These are phyloP conservation scores for Perkinsus olseni DNA, from an alignment of 169 alveolate genomes.

Conservation along the genomic window DNA sequence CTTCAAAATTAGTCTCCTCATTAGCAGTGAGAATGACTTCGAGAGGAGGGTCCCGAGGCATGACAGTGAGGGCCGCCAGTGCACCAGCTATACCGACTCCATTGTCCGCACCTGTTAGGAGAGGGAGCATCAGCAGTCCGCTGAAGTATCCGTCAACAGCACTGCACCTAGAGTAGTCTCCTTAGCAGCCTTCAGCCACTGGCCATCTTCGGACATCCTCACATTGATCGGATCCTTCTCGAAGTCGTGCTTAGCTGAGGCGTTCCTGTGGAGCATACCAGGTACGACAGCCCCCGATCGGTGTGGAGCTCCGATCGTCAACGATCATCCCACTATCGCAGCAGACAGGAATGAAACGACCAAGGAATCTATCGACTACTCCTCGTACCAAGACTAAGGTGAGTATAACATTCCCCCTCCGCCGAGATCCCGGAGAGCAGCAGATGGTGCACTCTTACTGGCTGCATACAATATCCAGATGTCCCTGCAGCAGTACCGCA, in stretches of 20 bases:
- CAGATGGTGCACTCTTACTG: no score
- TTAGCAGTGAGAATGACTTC: neutral
- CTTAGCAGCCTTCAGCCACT: neutral
- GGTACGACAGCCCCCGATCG: no score
- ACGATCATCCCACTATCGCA: neutral
- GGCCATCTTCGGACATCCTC: neutral
- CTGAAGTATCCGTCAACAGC: neutral
- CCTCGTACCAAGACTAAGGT: no score
- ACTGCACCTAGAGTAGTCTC: neutral
- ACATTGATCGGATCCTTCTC: neutral
- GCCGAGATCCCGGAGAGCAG: no score
- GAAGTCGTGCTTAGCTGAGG: neutral
- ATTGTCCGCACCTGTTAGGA: neutral
- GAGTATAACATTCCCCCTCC: no score
- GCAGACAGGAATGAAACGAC: no score
- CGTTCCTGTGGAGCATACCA: neutral
- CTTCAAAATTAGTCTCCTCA: neutral
- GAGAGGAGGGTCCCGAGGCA: neutral
- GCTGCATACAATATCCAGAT: neutral
- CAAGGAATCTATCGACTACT: no score
- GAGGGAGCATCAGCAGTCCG: neutral
- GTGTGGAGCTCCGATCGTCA: no score
- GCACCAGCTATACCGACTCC: neutral
- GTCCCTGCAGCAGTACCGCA: neutral
- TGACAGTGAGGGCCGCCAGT: neutral